Percentiles rank a stretch among this genome's conserved stretches.
Evolutionary conservation across 768 basidiomycete genomes (phyloP).

Genomic region (Lactifluus hygrophoroides): DNA sequence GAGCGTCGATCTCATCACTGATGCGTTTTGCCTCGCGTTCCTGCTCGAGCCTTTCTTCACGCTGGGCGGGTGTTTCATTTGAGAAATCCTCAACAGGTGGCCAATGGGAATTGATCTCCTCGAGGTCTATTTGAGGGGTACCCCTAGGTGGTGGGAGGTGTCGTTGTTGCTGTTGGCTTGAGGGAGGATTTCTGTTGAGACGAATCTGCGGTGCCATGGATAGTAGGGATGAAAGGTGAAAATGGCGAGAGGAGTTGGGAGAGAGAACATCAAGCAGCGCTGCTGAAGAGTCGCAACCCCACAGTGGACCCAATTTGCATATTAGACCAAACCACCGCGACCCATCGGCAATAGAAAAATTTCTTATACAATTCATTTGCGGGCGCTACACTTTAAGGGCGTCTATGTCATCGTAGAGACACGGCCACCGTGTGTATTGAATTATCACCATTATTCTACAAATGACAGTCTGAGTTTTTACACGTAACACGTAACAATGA

Average conservation of each 20-base stretch:
- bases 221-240: background rate
- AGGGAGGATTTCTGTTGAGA: background rate
- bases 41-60: conserved; percentile 31
- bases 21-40: conserved; percentile 43
- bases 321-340: background rate
- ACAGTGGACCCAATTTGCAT: background rate
- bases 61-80: conserved; percentile 37
- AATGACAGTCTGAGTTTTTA: background rate
- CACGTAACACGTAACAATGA: conserved; percentile 8
- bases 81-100: conserved; percentile 27
- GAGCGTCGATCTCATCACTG: conserved; percentile 50
- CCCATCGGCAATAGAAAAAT: background rate
- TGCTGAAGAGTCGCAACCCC: background rate
- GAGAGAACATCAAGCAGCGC: background rate
- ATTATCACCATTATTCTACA: background rate
- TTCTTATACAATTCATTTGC: background rate
- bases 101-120: conserved; percentile 21
- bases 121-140: conserved; percentile 9
- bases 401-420: too few species aligned
- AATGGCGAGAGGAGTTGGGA: background rate
- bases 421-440: background rate
- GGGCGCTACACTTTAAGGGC: background rate
- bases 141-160: background rate
- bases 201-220: background rate
- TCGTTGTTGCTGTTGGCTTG: background rate